Base-by-base conservation (phyloP, 495 filamentous ascomycete species). In the Viridothelium virens region DNA sequence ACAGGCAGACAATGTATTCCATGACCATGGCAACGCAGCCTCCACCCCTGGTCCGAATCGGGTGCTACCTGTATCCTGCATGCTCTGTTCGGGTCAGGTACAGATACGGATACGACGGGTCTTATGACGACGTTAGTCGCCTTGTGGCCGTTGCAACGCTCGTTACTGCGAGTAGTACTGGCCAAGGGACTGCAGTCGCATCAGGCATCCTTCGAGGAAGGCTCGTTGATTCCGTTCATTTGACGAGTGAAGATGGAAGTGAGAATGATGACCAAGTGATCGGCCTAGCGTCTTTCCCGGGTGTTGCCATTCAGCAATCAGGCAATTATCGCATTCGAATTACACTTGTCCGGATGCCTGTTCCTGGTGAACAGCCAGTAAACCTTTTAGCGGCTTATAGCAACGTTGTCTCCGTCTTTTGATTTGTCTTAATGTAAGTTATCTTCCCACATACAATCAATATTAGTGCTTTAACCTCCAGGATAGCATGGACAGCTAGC, bases 211-310 rank as follows among this genome's bases (percentile, higher is more conserved):
- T 59, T 6, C 10, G 53, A 9, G 18, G 31, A 16, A 5, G 10
- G n/a, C 48, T 18, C 18, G 48, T 53, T 34, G 53, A 59, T 14
- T 59, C 31, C 3, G 9, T 59, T 59, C 53, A 36, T 53, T 53
- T 2, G 48, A 18, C 25, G 25, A 53, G 16, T 36, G 53, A 59
- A 36, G 36, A 36, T 36, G 53, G 36, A 33, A 31, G 10, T 7
- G 25, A 59, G 5, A 36, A 7, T 36, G 53, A 59, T 59, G 53
- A 59, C 31, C 53, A 59, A 59, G 53, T 59, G 31, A 31, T 36
- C 36, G 53, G 53, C 31, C 53, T 59, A 36, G 53, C 53, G 11
- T 59, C 31, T 59, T 59, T 59, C 18, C 53, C 53, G 11, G 53
- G 14, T 18, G 31, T 59, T 18, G 31, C 53, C 5, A 59, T 59